These are phyloP conservation scores for Cladosporium sp. DNA, from an alignment of 2,329 filamentous ascomycete genomes.

Conservation along the genomic window DNA sequence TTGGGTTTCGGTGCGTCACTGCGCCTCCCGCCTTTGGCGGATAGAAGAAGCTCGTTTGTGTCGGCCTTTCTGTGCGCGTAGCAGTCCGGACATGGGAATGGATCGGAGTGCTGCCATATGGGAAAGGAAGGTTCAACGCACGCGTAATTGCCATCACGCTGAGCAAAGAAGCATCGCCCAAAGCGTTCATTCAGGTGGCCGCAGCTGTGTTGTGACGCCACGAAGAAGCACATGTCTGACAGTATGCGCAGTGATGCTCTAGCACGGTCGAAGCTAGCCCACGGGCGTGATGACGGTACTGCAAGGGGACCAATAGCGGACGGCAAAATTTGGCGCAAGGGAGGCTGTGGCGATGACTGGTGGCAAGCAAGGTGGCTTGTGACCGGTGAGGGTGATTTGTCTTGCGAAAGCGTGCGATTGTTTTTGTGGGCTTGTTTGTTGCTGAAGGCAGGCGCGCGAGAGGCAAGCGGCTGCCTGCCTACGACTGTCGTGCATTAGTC, in stretches of 20 bases:
- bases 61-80: neutral
- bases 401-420: neutral
- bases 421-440: neutral
- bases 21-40: neutral
- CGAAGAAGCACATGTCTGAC: constrained; percentile 24
- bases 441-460: neutral
- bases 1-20: neutral
- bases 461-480: neutral
- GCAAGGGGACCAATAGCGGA: neutral
- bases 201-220: constrained; percentile 25
- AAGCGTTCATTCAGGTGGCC: constrained; percentile 22
- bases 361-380: neutral
- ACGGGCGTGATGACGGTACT: neutral
- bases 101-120: constrained; percentile 22
- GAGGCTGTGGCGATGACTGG: neutral
- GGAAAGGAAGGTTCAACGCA: constrained; percentile 16
- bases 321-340: neutral
- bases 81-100: constrained; percentile 22
- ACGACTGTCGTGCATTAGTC: neutral
- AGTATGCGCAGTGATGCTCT: neutral
- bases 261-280: neutral
- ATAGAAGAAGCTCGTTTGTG: neutral
- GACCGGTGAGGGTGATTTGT: neutral
- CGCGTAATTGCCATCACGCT: neutral
- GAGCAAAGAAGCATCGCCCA: constrained; percentile 24